A percentile compares a stretch with the other conserved stretches of the same genome.
phyloP scores from a whole-genome alignment of 805 yeast genomes.

The Barnettozyma siamensis region DNA sequence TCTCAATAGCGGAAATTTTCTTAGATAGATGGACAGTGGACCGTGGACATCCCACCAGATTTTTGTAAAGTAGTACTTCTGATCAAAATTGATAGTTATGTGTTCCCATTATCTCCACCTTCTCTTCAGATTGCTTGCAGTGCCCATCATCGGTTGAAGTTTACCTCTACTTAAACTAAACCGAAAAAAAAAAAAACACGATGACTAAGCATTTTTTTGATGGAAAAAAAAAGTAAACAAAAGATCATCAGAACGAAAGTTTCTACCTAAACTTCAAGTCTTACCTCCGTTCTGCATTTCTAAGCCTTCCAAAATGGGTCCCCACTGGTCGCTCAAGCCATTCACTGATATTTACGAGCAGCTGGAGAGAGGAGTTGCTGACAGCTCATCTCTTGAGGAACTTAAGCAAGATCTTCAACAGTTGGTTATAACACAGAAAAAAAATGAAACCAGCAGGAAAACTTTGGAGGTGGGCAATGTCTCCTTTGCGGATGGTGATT shows the following conservation, averaged over 20 bases:
- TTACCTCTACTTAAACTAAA: too few species aligned
- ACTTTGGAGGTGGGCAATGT: conserved; percentile 41
- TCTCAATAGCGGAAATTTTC: too few species aligned
- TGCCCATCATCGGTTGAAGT: too few species aligned
- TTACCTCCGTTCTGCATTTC: neutral
- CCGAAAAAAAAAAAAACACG: neutral
- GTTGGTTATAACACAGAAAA: conserved; percentile 37
- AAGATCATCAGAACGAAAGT: too few species aligned
- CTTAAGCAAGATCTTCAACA: conserved; percentile 40
- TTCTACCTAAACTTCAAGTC: too few species aligned
- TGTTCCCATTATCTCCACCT: too few species aligned
- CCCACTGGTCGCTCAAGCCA: conserved; percentile 20
- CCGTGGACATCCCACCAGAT: too few species aligned
- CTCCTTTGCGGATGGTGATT: conserved; percentile 48
- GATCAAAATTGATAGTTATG: too few species aligned
- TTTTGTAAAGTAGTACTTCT: too few species aligned
- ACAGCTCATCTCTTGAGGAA: conserved; percentile 14
- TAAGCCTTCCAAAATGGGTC: conserved; percentile 9
- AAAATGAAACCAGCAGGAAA: conserved; percentile 42
- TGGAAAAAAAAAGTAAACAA: conserved; percentile 8
- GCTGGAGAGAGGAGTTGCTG: conserved; percentile 12
- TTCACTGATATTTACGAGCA: conserved; percentile 16
- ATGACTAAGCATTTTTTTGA: neutral
- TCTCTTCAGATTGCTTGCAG: too few species aligned
- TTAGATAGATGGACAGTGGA: too few species aligned